phyloP scores from a whole-genome alignment of 2,329 filamentous ascomycete genomes.

The Hymenoscyphus albidus region DNA sequence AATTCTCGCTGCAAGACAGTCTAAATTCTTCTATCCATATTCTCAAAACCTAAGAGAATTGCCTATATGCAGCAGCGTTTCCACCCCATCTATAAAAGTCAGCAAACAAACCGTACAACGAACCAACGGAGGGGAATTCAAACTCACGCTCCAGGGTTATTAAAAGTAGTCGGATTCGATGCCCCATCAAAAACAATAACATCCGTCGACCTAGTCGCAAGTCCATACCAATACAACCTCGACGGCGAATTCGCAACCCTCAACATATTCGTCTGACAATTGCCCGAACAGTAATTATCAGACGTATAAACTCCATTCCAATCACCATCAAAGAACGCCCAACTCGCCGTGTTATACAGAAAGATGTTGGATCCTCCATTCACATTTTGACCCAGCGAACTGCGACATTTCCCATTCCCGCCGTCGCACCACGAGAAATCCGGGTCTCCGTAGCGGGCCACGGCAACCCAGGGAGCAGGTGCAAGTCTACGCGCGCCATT shows the following conservation, averaged over 20 bases:
- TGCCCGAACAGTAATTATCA: neutral
- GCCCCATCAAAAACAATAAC: neutral
- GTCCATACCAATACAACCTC: conserved; percentile 1
- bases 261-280: conserved; percentile 1
- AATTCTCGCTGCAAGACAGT: neutral
- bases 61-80: neutral
- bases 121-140: neutral
- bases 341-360: neutral
- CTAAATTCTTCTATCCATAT: neutral
- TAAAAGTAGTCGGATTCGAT: neutral
- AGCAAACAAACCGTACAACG: neutral
- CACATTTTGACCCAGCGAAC: neutral
- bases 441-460: conserved; percentile 37
- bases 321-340: conserved; percentile 1
- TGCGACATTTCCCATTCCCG: neutral
- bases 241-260: neutral
- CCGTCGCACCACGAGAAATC: conserved; percentile 33
- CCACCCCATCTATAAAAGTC: neutral
- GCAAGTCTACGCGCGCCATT: conserved; percentile 33
- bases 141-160: conserved; percentile 3
- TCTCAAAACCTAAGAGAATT: neutral
- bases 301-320: neutral
- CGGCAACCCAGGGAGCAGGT: conserved; percentile 33
- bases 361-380: neutral
- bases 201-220: neutral